Conservation (phyloP, 1,284 basidiomycete genomes). For the Naganishia albida region DNA sequence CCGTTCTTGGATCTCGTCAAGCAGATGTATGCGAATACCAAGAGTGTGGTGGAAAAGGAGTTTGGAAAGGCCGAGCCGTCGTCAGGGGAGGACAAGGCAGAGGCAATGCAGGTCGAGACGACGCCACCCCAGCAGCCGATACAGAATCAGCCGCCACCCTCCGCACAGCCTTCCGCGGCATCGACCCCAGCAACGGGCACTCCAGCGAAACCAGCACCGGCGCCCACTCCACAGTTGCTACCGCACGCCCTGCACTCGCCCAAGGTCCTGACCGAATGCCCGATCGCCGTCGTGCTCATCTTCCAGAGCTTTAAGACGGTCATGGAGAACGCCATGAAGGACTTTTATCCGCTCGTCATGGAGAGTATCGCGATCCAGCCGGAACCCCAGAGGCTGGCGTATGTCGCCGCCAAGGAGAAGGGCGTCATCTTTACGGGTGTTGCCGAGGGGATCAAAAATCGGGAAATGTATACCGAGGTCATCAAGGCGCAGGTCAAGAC, state of each 20-base stretch:
- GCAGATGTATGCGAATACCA: conserved; percentile 76
- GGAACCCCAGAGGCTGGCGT: conserved; percentile 80
- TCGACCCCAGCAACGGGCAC: conserved; percentile 28
- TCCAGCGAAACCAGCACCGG: conserved; percentile 23
- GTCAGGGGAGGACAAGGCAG: conserved; percentile 16
- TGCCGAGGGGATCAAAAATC: conserved; percentile 71
- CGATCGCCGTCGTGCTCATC: conserved; percentile 88
- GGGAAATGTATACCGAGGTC: conserved; percentile 80
- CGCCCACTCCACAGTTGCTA: conserved; percentile 34
- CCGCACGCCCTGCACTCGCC: conserved; percentile 71
- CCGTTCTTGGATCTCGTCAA: conserved; percentile 76
- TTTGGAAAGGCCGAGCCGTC: conserved; percentile 56
- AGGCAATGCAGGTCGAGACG: conserved; percentile 28
- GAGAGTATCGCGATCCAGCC: conserved; percentile 74
- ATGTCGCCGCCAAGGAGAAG: conserved; percentile 77
- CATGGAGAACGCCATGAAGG: conserved; percentile 66
- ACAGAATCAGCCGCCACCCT: conserved; percentile 16
- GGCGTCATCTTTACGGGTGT: conserved; percentile 82
- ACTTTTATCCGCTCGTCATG: conserved; percentile 74
- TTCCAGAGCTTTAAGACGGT: conserved; percentile 76
- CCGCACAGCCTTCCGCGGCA: conserved; percentile 34
- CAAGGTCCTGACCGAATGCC: conserved; percentile 93
- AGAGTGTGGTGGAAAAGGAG: conserved; percentile 71
- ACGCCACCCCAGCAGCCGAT: conserved; percentile 25
- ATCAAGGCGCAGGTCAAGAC: conserved; percentile 94